Conservation (phyloP, 139 green algal species). For the Chlamydomonas sp. region DNA sequence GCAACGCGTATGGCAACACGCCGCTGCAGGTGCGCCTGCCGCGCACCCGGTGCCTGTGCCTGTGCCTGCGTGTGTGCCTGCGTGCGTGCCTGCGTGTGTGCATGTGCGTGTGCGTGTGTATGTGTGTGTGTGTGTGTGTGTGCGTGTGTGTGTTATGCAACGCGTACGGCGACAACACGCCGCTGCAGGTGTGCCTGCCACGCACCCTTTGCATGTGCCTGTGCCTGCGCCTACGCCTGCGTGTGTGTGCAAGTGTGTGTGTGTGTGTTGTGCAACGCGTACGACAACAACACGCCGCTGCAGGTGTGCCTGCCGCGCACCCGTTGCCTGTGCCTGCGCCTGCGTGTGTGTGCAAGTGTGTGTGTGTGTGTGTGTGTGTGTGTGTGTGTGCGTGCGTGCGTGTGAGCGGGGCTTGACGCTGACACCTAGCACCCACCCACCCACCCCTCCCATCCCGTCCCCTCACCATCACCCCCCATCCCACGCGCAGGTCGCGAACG, state of each 20-base stretch:
- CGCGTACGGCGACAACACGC: too few relatives aligned
- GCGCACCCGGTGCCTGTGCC: background rate
- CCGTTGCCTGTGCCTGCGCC: too few relatives aligned
- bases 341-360: background rate
- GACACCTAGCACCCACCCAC: too few relatives aligned
- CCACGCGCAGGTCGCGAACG: too few relatives aligned
- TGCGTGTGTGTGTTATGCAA: background rate
- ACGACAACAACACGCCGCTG: constrained; percentile 34
- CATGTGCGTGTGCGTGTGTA: background rate
- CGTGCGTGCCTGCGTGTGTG: background rate
- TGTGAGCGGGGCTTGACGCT: background rate
- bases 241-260: background rate
- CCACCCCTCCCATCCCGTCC: too few relatives aligned
- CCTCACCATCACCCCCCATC: background rate
- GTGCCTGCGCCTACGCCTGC: background rate
- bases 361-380: background rate
- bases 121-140: background rate
- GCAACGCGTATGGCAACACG: constrained; percentile 43
- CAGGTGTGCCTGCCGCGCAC: constrained; percentile 9
- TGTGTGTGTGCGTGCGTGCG: background rate
- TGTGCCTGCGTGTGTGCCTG: background rate
- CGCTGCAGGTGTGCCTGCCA: constrained; percentile 10
- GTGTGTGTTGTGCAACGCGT: constrained; percentile 27
- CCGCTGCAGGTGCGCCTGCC: constrained; percentile 15
- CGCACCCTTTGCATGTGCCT: background rate